Evolutionary conservation across 2,329 filamentous ascomycete genomes (phyloP).

Genomic region (Nannizziopsis barbatae): DNA sequence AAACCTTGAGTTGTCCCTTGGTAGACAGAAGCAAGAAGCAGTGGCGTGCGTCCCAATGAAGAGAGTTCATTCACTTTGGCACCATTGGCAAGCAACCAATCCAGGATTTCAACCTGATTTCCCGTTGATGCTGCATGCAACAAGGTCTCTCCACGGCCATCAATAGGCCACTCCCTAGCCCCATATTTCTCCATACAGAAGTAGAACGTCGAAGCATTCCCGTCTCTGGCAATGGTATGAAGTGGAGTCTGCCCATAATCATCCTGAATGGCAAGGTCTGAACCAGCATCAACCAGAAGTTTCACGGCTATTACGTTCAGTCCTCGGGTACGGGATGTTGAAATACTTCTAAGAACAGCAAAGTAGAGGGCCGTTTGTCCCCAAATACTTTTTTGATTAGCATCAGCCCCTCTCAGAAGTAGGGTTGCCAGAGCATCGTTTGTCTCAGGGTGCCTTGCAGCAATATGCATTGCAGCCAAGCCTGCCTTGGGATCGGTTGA

Average conservation of each 20-base stretch:
- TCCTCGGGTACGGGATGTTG: no score
- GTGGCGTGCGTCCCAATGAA: no score
- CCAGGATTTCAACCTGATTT: constrained; percentile 1
- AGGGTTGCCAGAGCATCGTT: neutral
- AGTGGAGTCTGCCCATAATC: neutral
- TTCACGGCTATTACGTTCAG: neutral
- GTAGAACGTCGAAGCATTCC: neutral
- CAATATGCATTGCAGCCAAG: no score
- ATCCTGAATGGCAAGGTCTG: neutral
- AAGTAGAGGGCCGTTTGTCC: no score
- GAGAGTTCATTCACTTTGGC: neutral
- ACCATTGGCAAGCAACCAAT: neutral
- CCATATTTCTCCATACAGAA: neutral
- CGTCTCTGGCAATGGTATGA: neutral
- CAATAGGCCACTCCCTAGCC: neutral
- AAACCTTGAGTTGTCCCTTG: no score
- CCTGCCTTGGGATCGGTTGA: neutral
- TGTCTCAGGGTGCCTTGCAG: neutral
- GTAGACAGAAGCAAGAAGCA: no score
- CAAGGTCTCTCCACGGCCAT: neutral
- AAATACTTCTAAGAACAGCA: no score
- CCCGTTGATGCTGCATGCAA: neutral
- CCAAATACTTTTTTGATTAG: no score
- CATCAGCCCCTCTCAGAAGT: no score
- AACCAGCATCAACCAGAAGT: neutral